These are phyloP conservation scores for Aureobasidium zeae DNA, from an alignment of 2,329 filamentous ascomycete species.

Conservation along the genomic window DNA sequence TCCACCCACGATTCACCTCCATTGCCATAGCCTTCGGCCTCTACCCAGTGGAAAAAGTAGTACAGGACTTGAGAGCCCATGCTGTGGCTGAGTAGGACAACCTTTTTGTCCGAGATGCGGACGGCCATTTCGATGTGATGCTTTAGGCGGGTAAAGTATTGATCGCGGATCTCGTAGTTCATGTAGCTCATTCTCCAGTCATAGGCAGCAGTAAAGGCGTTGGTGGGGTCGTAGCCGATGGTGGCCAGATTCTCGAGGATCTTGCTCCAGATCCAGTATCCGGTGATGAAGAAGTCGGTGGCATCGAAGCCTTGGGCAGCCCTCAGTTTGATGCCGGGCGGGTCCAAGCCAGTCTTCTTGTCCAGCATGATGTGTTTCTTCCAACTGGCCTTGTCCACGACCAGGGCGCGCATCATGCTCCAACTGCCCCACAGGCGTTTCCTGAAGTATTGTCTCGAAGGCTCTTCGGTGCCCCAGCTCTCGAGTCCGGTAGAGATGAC, in stretches of 20 bases:
- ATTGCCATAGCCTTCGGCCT: constrained; percentile 64
- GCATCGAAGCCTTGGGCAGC: constrained; percentile 96
- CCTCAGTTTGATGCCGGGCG: constrained; percentile 78
- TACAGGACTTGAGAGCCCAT: constrained; percentile 96
- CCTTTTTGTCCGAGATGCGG: constrained; percentile 65
- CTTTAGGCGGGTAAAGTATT: constrained; percentile 89
- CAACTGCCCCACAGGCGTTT: constrained; percentile 95
- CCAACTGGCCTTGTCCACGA: constrained; percentile 88
- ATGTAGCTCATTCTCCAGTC: constrained; percentile 90
- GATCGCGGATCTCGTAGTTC: constrained; percentile 82
- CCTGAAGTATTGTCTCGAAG: constrained; percentile 81
- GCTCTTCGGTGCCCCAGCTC: constrained; percentile 85
- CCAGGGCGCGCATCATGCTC: constrained; percentile 95
- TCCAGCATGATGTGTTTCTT: constrained; percentile 97
- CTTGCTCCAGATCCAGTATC: constrained; percentile 99
- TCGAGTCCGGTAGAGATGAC: constrained; percentile 96
- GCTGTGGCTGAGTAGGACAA: constrained; percentile 81
- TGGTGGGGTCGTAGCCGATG: constrained; percentile 86
- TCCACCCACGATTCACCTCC: constrained; percentile 89
- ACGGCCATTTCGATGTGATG: constrained; percentile 79
- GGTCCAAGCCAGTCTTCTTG: constrained; percentile 81
- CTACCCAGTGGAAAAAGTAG: constrained; percentile 76
- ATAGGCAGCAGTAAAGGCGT: constrained; percentile 60
- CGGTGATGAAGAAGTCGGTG: constrained; percentile 82
- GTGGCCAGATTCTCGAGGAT: constrained; percentile 94